These are phyloP conservation scores for Candida fluviatilis DNA, from an alignment of 805 yeast genomes.

Conservation along the genomic window DNA sequence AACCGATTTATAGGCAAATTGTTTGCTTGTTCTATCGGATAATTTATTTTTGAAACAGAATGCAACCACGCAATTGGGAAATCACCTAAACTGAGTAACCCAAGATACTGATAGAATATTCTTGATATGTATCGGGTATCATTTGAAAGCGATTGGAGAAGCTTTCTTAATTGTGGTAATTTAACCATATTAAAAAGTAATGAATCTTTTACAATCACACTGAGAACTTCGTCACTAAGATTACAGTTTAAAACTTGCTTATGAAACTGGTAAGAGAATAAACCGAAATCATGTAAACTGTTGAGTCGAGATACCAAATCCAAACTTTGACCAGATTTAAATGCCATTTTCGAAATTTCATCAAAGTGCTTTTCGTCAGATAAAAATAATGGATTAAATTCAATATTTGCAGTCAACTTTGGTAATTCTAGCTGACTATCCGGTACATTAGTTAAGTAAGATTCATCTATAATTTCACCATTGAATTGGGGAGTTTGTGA, in stretches of 20 bases:
- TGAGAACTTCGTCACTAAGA: background rate
- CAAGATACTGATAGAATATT: conserved; percentile 2
- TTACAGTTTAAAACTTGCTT: background rate
- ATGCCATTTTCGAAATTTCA: background rate
- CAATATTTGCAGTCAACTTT: background rate
- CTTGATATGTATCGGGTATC: background rate
- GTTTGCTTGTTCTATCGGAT: background rate
- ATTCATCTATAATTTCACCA: conserved; percentile 2
- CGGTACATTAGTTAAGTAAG: background rate
- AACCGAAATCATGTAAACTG: background rate
- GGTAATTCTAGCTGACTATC: conserved; percentile 4
- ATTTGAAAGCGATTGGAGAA: background rate
- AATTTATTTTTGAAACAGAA: background rate
- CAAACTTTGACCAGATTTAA: background rate
- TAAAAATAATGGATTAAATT: conserved; percentile 4
- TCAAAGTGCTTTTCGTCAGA: background rate
- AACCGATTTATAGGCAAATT: background rate
- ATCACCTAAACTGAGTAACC: background rate
- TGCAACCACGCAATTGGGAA: conserved; percentile 3
- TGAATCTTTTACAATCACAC: background rate
- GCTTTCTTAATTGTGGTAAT: background rate
- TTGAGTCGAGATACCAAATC: background rate
- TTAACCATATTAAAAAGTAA: conserved; percentile 1
- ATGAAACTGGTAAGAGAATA: background rate
- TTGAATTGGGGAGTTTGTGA: conserved; percentile 1